Percentiles rank a stretch among this genome's conserved stretches.
phyloP scores from a whole-genome alignment of 805 yeast species.

The Sungouiozyma intestinalis region DNA sequence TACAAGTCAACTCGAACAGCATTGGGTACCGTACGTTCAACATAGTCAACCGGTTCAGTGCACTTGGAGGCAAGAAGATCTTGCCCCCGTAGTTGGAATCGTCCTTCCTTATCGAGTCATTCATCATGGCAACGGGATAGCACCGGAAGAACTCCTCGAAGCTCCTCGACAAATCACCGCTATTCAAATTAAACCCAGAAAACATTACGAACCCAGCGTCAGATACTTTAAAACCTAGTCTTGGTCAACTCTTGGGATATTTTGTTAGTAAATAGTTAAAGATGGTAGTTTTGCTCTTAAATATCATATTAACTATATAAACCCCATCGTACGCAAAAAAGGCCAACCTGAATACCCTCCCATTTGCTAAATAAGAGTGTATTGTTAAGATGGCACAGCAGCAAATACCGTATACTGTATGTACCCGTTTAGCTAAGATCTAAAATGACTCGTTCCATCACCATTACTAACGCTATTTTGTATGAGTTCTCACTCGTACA shows the following conservation, averaged over 20 bases:
- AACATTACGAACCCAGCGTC: too few species aligned
- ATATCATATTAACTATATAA: too few species aligned
- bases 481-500: neutral
- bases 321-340: too few species aligned
- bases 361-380: too few species aligned
- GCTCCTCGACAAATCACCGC: constrained; percentile 5
- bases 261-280: too few species aligned
- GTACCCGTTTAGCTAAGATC: too few species aligned
- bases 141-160: constrained; percentile 87
- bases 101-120: constrained; percentile 57
- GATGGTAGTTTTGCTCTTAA: too few species aligned
- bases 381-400: constrained; percentile 8
- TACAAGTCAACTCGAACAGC: constrained; percentile 74
- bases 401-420: constrained; percentile 15
- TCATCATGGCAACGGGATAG: constrained; percentile 87
- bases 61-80: constrained; percentile 86
- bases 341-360: too few species aligned
- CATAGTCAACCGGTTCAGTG: constrained; percentile 78
- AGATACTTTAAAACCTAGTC: too few species aligned
- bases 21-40: constrained; percentile 89
- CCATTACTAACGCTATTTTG: neutral
- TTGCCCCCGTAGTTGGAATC: constrained; percentile 90
- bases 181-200: neutral
- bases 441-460: too few species aligned
- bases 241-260: too few species aligned